phyloP scores from a whole-genome alignment of 2,329 filamentous ascomycete genomes.

The Zymoseptoria ardabiliae region DNA sequence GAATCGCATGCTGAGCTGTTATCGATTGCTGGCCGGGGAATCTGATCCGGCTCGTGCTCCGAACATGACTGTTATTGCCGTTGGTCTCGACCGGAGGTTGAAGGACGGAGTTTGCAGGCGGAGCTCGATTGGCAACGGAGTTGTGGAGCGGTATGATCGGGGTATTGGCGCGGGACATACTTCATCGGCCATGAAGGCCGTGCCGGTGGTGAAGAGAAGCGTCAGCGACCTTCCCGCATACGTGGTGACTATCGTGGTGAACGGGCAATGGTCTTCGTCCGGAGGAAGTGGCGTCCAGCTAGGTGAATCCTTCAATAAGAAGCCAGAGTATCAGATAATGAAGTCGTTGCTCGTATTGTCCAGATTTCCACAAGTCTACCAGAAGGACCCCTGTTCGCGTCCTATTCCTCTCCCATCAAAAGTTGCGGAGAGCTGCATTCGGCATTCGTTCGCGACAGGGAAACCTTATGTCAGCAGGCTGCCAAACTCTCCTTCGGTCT shows the following conservation, averaged over 20 bases:
- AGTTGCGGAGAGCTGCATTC: background rate
- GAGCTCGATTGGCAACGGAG: constrained; percentile 33
- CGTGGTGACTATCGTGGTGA: background rate
- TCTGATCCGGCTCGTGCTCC: constrained; percentile 26
- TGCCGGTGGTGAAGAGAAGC: background rate
- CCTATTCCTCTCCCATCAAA: background rate
- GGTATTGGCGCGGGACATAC: constrained; percentile 55
- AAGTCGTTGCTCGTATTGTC: background rate
- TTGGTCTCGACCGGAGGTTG: constrained; percentile 2
- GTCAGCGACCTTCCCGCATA: background rate
- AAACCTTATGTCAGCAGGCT: background rate
- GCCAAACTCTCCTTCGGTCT: background rate
- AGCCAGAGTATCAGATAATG: background rate
- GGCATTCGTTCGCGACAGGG: too few species aligned
- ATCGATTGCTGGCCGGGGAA: constrained; percentile 34
- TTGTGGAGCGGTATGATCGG: constrained; percentile 50
- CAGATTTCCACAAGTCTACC: background rate
- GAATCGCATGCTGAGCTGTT: constrained; percentile 50
- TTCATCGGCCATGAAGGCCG: constrained; percentile 42
- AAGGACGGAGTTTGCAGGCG: constrained; percentile 5
- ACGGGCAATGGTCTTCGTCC: constrained; percentile 1
- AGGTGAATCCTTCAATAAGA: background rate
- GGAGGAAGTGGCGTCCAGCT: background rate
- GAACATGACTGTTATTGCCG: constrained; percentile 12
- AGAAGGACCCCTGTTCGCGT: background rate